A percentile compares a stretch with the other conserved stretches of the same genome.
Conservation (phyloP, 768 basidiomycete species). For the Termitomyces sp. region DNA sequence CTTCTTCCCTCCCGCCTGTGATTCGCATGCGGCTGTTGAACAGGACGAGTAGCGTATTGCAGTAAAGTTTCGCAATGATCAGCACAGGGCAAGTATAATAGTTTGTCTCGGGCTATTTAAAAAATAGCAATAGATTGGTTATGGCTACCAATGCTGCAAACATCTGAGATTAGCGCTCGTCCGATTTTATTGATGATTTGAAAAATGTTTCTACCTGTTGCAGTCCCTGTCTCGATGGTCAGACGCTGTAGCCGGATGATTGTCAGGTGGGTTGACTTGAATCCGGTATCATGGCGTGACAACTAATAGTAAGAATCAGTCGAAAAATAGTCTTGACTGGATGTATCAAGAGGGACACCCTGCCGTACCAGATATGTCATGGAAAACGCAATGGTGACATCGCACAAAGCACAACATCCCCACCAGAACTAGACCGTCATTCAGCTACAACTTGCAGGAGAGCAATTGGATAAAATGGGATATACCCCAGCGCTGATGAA, state of each 20-base stretch:
- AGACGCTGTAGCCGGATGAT: constrained; percentile 20
- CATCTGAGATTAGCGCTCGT: background rate
- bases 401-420: constrained; percentile 21
- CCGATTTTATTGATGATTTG: background rate
- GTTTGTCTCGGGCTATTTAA: constrained; percentile 20
- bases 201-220: constrained; percentile 17
- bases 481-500: constrained; percentile 17
- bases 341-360: background rate
- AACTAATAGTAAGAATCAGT: constrained; percentile 7
- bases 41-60: constrained; percentile 24
- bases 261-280: constrained; percentile 18
- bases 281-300: constrained; percentile 18
- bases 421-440: constrained; percentile 15
- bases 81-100: constrained; percentile 21
- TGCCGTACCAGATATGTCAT: constrained; percentile 23
- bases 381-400: constrained; percentile 20
- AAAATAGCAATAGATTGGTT: constrained; percentile 20
- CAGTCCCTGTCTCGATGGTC: constrained; percentile 22
- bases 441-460: background rate
- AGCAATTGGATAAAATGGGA: background rate
- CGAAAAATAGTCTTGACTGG: background rate
- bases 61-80: constrained; percentile 24
- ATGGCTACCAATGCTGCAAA: constrained; percentile 22
- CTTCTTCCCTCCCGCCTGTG: constrained; percentile 17
- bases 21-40: constrained; percentile 25